Conservation (phyloP, 1,139 yeast genomes). For the Zygoascus hellenicus region DNA sequence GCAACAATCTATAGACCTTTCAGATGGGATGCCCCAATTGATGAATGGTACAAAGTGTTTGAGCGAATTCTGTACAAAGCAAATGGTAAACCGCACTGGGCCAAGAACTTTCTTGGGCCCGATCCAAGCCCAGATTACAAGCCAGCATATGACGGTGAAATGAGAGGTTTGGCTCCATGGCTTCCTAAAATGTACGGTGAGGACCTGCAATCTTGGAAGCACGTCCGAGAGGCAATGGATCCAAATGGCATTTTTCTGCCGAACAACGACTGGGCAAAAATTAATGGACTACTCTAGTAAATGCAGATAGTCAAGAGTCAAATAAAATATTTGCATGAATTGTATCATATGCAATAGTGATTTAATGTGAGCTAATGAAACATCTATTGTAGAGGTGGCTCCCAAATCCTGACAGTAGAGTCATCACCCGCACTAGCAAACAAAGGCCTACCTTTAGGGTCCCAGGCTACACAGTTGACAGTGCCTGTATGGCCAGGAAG, state of each 20-base stretch:
- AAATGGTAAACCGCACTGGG: conserved; percentile 98
- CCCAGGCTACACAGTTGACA: conserved; percentile 78
- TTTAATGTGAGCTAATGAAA: neutral
- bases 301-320: neutral
- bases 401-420: conserved; percentile 32
- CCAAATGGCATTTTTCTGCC: conserved; percentile 78
- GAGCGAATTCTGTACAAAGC: conserved; percentile 70
- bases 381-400: conserved; percentile 8
- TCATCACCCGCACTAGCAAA: conserved; percentile 90
- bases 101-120: conserved; percentile 87
- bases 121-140: conserved; percentile 28
- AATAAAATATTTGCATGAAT: neutral
- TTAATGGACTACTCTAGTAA: conserved; percentile 60
- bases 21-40: conserved; percentile 63
- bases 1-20: conserved; percentile 97
- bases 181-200: conserved; percentile 79
- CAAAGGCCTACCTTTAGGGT: conserved; percentile 45
- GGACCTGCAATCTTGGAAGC: conserved; percentile 53
- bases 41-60: conserved; percentile 77
- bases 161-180: conserved; percentile 71
- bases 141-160: conserved; percentile 50
- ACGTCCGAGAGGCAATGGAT: conserved; percentile 60
- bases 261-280: conserved; percentile 69
- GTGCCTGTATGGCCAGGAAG: conserved; percentile 61
- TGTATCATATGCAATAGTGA: neutral